Evolutionary conservation across 2,329 filamentous ascomycete species (phyloP).

Genomic region (Ascochyta fabae): DNA sequence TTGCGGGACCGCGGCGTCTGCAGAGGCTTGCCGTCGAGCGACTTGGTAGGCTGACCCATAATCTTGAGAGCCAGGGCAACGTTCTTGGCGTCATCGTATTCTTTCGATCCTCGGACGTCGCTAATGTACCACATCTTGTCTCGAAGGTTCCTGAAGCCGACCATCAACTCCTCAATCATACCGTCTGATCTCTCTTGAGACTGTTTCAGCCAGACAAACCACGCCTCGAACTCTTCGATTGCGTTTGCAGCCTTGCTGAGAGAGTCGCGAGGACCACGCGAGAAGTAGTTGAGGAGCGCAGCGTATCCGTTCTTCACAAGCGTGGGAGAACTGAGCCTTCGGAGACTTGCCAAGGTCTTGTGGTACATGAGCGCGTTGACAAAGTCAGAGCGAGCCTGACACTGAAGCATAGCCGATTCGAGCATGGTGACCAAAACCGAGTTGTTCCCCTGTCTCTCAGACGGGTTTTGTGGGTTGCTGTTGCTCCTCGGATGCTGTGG

Average conservation of each 20-base stretch:
- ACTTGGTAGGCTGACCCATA: constrained; percentile 71
- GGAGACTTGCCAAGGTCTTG: constrained; percentile 78
- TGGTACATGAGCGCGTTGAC: constrained; percentile 85
- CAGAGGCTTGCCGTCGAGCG: constrained; percentile 48
- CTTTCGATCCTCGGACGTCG: constrained; percentile 87
- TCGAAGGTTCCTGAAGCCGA: constrained; percentile 74
- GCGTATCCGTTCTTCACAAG: constrained; percentile 73
- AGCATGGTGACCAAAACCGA: constrained; percentile 73
- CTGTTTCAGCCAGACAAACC: constrained; percentile 83
- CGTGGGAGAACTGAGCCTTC: constrained; percentile 64
- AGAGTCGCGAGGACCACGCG: constrained; percentile 71
- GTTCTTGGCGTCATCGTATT: constrained; percentile 85
- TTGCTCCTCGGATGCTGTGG: constrained; percentile 47
- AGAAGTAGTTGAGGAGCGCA: constrained; percentile 75
- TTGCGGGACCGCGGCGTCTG: constrained; percentile 51
- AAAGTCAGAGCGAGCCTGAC: constrained; percentile 80
- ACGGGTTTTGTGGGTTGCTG: constrained; percentile 48
- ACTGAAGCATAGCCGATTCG: constrained; percentile 76
- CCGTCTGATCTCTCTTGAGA: constrained; percentile 79
- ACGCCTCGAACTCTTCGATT: constrained; percentile 79
- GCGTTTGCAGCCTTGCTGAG: constrained; percentile 73
- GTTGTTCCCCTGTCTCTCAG: constrained; percentile 47
- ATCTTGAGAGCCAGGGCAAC: constrained; percentile 87
- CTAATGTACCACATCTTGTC: constrained; percentile 99
- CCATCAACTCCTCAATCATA: constrained; percentile 76